Evolutionary conservation across 1,139 yeast genomes (phyloP).

Genomic region (Torulaspora pretoriensis): DNA sequence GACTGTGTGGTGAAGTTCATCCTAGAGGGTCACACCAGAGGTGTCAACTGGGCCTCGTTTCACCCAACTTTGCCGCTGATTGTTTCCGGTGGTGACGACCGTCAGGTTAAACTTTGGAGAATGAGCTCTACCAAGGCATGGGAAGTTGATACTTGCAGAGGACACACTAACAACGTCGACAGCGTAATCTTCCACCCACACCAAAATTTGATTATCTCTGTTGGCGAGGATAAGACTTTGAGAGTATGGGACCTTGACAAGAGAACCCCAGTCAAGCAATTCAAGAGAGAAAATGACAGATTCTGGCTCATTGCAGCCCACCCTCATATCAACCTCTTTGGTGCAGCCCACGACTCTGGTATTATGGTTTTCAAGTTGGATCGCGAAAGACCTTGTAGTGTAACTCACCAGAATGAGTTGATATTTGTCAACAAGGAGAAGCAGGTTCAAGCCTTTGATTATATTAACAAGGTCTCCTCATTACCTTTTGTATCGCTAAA

Average conservation of each 20-base stretch:
- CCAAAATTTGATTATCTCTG: conserved; percentile 88
- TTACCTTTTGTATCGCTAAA: conserved; percentile 80
- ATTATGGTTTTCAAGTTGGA: conserved; percentile 97
- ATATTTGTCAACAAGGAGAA: conserved; percentile 78
- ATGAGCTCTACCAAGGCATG: conserved; percentile 98
- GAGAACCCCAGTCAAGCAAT: conserved; percentile 89
- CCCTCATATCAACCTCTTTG: conserved; percentile 86
- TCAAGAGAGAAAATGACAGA: conserved; percentile 89
- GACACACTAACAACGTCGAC: conserved; percentile 91
- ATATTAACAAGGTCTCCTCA: conserved; percentile 53
- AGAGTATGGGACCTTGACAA: conserved; percentile 96
- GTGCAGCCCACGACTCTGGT: conserved; percentile 96
- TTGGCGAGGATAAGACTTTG: conserved; percentile 95
- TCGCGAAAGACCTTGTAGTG: conserved; percentile 92
- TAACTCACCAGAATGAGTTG: conserved; percentile 65
- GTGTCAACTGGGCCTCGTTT: conserved; percentile 97
- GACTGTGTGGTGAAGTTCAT: conserved; percentile 95
- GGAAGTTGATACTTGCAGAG: conserved; percentile 98
- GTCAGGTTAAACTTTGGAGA: conserved; percentile 94
- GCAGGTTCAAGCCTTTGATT: conserved; percentile 78
- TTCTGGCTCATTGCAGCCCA: conserved; percentile 92
- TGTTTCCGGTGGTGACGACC: conserved; percentile 95
- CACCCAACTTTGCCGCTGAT: conserved; percentile 95
- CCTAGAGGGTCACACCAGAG: conserved; percentile 96
- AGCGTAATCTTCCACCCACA: conserved; percentile 90